Evolutionary conservation across 495 filamentous ascomycete species (phyloP).

Genomic region (Corynascus novoguineensis): DNA sequence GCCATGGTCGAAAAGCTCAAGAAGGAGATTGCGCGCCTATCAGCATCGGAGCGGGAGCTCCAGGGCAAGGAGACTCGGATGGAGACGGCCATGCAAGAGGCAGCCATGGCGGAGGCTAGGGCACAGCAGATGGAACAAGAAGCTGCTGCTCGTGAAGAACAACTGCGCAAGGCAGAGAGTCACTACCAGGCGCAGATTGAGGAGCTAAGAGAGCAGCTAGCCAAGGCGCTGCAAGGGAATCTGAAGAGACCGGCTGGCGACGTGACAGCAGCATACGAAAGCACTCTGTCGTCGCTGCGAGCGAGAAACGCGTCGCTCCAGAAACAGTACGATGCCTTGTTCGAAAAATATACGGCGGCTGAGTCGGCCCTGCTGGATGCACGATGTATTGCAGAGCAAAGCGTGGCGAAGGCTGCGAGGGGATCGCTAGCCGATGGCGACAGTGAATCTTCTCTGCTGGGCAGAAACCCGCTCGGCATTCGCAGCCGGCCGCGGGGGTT

Average conservation of each 20-base stretch:
- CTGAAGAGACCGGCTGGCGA: conserved; percentile 35
- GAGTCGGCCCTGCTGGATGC: conserved; percentile 35
- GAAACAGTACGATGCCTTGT: conserved; percentile 37
- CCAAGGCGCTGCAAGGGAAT: conserved; percentile 38
- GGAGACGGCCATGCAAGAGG: conserved; percentile 44
- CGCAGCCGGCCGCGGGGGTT: conserved; percentile 28
- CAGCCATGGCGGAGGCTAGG: conserved; percentile 47
- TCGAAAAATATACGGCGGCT: conserved; percentile 38
- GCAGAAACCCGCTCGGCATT: conserved; percentile 14
- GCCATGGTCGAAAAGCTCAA: conserved; percentile 56
- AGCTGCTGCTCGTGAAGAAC: conserved; percentile 48
- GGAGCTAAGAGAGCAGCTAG: conserved; percentile 37
- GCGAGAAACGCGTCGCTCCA: conserved; percentile 40
- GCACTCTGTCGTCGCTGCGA: conserved; percentile 33
- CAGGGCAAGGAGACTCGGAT: conserved; percentile 55
- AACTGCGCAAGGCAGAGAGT: conserved; percentile 42
- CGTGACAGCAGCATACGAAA: conserved; percentile 33
- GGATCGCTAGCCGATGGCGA: conserved; percentile 9
- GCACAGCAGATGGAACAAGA: conserved; percentile 48
- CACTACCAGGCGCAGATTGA: conserved; percentile 42
- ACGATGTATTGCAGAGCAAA: conserved; percentile 21
- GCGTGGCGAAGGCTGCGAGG: background rate
- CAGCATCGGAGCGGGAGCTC: conserved; percentile 48
- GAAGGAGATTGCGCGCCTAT: conserved; percentile 52
- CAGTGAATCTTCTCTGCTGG: conserved; percentile 1